These are phyloP conservation scores for Aspergillus sp. DNA, from an alignment of 2,329 filamentous ascomycete species.

Conservation along the genomic window DNA sequence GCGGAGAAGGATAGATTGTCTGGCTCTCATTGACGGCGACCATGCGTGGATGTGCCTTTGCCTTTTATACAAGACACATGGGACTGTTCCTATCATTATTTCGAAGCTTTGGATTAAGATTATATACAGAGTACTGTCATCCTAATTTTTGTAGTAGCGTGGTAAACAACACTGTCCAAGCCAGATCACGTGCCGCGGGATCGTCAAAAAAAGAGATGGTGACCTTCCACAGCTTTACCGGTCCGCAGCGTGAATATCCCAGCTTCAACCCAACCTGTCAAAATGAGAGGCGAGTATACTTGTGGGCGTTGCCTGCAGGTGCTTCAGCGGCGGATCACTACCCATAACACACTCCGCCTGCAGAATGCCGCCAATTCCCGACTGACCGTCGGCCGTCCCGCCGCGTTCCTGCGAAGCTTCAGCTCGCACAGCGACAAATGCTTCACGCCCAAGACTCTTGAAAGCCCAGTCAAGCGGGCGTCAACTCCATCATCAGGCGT, in stretches of 20 bases:
- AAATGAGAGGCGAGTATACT: constrained; percentile 41
- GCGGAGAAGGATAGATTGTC: constrained; percentile 25
- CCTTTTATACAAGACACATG: background rate
- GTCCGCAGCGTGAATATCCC: too few species aligned
- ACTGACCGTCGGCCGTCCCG: constrained; percentile 24
- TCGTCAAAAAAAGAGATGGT: background rate
- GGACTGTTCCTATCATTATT: too few species aligned
- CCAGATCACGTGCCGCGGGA: constrained; percentile 5
- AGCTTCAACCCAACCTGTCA: constrained; percentile 1
- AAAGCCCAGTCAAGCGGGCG: constrained; percentile 18
- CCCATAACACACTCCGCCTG: constrained; percentile 21
- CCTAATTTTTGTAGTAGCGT: too few species aligned
- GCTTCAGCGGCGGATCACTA: constrained; percentile 29
- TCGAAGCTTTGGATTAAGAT: too few species aligned
- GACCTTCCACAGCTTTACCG: background rate
- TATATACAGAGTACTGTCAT: too few species aligned
- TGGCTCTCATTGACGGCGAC: background rate
- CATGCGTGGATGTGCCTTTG: background rate
- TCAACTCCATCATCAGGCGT: constrained; percentile 8
- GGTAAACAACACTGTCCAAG: too few species aligned
- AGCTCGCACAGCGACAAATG: constrained; percentile 25
- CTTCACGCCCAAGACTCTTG: constrained; percentile 16
- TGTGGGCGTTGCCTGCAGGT: constrained; percentile 41
- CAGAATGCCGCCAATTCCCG: constrained; percentile 24
- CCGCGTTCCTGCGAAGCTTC: constrained; percentile 27